These are phyloP conservation scores for Trametes sanguinea DNA, from an alignment of 768 basidiomycete genomes.

Conservation along the genomic window DNA sequence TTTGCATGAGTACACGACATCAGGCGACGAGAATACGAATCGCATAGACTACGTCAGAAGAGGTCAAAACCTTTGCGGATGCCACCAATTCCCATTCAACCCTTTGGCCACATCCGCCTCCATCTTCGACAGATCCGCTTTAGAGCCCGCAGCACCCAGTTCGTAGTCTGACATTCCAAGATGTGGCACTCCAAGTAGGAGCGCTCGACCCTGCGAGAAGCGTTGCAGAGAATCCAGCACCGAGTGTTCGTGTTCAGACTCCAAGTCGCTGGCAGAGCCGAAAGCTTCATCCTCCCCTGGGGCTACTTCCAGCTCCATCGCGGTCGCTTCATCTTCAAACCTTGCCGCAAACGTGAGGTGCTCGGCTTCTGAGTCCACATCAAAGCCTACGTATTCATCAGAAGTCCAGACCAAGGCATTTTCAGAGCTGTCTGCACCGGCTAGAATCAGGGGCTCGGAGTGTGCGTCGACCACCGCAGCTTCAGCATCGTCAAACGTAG, in stretches of 20 bases:
- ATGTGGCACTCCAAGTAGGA: slow-evolving; percentile 45
- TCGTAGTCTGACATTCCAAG: not conserved
- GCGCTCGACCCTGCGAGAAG: slow-evolving; percentile 49
- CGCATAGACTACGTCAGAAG: no score
- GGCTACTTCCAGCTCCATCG: not conserved
- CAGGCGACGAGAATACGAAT: no score
- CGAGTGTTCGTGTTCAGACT: slow-evolving; percentile 1
- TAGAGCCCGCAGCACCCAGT: no score
- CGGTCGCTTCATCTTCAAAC: not conserved
- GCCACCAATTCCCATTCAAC: slow-evolving; percentile 61
- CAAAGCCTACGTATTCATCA: not conserved
- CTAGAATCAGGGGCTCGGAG: no score
- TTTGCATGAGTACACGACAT: no score
- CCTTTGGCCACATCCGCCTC: slow-evolving; percentile 64
- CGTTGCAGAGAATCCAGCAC: slow-evolving; percentile 12
- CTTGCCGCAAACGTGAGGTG: not conserved
- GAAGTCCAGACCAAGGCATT: not conserved
- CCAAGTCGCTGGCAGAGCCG: not conserved
- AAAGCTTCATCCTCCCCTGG: not conserved
- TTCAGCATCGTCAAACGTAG: no score
- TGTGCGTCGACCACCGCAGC: no score
- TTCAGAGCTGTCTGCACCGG: no score
- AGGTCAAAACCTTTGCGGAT: slow-evolving; percentile 54
- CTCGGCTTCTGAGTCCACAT: not conserved
- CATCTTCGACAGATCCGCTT: slow-evolving; percentile 38